phyloP scores from a whole-genome alignment of 805 yeast genomes.

The Monosporozyma yasuniensis region DNA sequence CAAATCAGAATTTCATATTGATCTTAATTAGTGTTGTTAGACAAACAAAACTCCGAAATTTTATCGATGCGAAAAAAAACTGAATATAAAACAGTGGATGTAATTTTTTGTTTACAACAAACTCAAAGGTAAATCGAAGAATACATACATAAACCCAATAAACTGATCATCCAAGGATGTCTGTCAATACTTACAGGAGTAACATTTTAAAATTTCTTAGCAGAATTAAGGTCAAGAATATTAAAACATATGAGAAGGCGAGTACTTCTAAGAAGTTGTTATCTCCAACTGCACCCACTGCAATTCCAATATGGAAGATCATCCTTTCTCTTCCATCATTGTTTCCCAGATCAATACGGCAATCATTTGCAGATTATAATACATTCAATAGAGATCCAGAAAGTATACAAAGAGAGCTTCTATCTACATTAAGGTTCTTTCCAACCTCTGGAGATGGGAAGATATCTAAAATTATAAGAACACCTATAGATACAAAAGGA shows the following conservation, averaged over 20 bases:
- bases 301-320: neutral
- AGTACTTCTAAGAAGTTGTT: neutral
- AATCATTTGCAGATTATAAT: neutral
- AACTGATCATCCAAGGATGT: no score
- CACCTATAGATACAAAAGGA: neutral
- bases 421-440: neutral
- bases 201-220: no score
- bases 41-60: neutral
- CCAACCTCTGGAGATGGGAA: neutral
- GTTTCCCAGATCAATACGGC: neutral
- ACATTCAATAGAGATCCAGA: neutral
- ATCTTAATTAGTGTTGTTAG: no score
- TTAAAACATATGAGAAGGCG: neutral
- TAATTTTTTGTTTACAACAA: neutral
- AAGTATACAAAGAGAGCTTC: neutral
- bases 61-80: neutral
- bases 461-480: neutral
- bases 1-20: no score
- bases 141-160: no score
- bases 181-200: neutral
- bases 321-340: neutral
- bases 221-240: neutral
- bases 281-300: conserved; percentile 1
- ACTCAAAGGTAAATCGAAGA: neutral
- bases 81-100: neutral